Percentiles rank a stretch among this genome's conserved stretches.
phyloP scores from a whole-genome alignment of 768 basidiomycete species.

The Lactarius hatsudake region DNA sequence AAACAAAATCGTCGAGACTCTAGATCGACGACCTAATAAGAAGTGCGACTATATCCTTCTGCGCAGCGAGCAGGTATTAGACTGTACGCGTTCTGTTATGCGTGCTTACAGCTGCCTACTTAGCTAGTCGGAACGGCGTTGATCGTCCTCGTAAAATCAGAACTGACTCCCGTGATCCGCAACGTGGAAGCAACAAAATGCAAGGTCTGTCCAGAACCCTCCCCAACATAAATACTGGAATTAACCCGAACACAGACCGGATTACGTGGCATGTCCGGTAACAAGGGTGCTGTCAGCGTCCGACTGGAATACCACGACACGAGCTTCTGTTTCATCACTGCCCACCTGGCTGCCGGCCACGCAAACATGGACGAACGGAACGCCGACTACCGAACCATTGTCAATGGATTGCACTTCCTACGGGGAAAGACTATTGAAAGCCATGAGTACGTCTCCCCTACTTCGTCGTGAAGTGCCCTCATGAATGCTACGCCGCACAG shows the following conservation, averaged over 20 bases:
- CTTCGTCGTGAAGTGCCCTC: conserved; percentile 1
- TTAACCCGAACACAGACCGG: conserved; percentile 56
- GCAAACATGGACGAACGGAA: conserved; percentile 87
- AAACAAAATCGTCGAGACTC: conserved; percentile 69
- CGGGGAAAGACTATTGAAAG: conserved; percentile 84
- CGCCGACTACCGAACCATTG: conserved; percentile 87
- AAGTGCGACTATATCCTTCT: conserved; percentile 77
- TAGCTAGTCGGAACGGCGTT: conserved; percentile 95
- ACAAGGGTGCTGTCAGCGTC: conserved; percentile 95
- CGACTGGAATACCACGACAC: conserved; percentile 90
- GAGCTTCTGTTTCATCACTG: conserved; percentile 92
- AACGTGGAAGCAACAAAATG: conserved; percentile 90
- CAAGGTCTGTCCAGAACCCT: conserved; percentile 54
- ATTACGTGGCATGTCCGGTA: conserved; percentile 90
- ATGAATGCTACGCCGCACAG: conserved; percentile 41
- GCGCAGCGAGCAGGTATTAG: conserved; percentile 82
- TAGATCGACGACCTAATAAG: conserved; percentile 67
- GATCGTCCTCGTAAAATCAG: conserved; percentile 77
- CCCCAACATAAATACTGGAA: no score
- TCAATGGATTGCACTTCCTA: conserved; percentile 78
- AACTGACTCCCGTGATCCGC: conserved; percentile 73
- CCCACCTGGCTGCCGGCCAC: conserved; percentile 96
- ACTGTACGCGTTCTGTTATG: background rate
- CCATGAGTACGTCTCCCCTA: conserved; percentile 74
- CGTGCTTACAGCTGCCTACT: conserved; percentile 10